Evolutionary conservation across 176 grass and related monocot species (phyloP).

Genomic region (Guadua angustifolia): DNA sequence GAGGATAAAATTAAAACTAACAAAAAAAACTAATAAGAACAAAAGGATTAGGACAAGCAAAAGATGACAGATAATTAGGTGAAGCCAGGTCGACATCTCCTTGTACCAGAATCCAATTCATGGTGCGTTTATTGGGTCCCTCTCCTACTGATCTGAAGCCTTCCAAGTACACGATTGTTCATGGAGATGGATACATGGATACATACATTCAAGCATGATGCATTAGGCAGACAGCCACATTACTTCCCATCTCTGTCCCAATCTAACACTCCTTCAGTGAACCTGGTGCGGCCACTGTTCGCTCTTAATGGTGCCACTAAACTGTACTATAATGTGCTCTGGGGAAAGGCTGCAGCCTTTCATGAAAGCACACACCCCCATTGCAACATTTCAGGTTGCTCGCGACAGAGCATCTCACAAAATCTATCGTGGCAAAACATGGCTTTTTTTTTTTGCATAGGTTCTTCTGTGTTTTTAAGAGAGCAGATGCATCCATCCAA

Average conservation of each 20-base stretch:
- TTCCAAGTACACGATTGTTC: conserved; percentile 23
- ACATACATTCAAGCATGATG: neutral
- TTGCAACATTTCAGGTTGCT: conserved; percentile 42
- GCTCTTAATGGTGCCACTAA: conserved; percentile 36
- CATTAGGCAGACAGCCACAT: conserved; percentile 28
- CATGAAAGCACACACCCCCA: conserved; percentile 23
- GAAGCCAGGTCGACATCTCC: neutral
- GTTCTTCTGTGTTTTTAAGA: conserved; percentile 28
- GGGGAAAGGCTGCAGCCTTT: conserved; percentile 33
- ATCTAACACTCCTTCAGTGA: conserved; percentile 7
- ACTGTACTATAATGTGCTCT: conserved; percentile 27
- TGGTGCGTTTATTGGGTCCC: conserved; percentile 34
- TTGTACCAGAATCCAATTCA: conserved; percentile 47
- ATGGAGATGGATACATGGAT: neutral
- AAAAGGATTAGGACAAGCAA: conserved; percentile 42
- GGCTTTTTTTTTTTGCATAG: conserved; percentile 3
- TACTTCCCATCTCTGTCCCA: conserved; percentile 27
- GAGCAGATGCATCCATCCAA: conserved; percentile 3
- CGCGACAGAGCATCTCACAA: conserved; percentile 8
- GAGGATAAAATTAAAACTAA: neutral
- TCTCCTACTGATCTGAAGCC: conserved; percentile 26
- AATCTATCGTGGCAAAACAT: conserved; percentile 40
- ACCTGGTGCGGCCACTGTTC: conserved; percentile 19
- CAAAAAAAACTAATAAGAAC: conserved; percentile 18
- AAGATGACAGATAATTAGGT: conserved; percentile 29